Evolutionary conservation across 2,329 filamentous ascomycete species (phyloP), one percentile per base, ranked within the genome.

Genomic region (Talaromyces sp.): DNA sequence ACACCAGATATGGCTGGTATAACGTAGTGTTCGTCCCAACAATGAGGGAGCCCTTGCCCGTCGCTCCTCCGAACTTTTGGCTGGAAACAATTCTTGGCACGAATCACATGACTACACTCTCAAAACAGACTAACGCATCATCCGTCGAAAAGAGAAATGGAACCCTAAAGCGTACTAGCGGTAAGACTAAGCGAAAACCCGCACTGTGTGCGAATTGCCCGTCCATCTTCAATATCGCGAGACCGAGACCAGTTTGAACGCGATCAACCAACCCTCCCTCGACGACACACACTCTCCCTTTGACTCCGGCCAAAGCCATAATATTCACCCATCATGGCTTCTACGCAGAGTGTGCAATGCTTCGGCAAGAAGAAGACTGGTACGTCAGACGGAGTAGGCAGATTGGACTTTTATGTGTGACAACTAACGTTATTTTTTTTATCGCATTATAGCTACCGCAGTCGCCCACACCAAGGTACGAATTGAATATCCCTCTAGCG

Each of bases 331-430:
- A 90, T 78, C 81, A 91, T 92, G 88, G 88, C 90, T 81, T 83
- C 88, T 76, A 83, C 85, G 75, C 88, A 90, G 83, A 90, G 87
- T 82, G 90, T 92, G 77, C 92, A 96, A 88, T 96, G 92, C 90
- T 97, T 98, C 90, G 93, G 93, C 89, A 97, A 97, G 89, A 93
- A 93, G 87, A 92, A 91, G 87, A 92, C 88, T 79, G 81, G 81
- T 82, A 75, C 69, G 77, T 70, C 57, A 44, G n/a, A 12, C 1
- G 31, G 28, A 52, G n/a, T 12, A 23, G 25, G 23, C 35, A 18
- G 28, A n/a, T 8, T 33, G 31, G 52, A 54, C 16, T 67, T 48
- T 71, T 69, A 69, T 69, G 74, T 65, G 73, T 77, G 70, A 76
- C 71, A 59, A 18, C 44, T 61, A 39, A 44, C 48, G 5, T 42